These are phyloP conservation scores for Diplocarpon rosae DNA, from an alignment of 2,329 filamentous ascomycete species.

Conservation along the genomic window DNA sequence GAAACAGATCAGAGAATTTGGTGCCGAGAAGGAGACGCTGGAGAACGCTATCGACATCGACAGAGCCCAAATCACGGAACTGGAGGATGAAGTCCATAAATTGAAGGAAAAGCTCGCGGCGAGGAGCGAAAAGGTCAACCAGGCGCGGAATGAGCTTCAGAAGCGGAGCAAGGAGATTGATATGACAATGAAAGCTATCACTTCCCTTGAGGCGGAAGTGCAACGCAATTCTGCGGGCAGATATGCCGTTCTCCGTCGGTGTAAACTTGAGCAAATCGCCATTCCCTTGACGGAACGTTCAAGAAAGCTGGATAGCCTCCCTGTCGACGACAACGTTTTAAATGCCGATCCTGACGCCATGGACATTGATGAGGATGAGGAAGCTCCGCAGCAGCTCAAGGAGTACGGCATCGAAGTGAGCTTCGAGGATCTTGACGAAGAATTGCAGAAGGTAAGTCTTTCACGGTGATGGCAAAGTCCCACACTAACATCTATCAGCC, in stretches of 20 bases:
- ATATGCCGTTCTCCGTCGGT: conserved; percentile 75
- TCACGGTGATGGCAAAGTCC: conserved; percentile 23
- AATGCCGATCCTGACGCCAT: conserved; percentile 76
- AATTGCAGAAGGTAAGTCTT: conserved; percentile 60
- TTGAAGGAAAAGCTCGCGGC: conserved; percentile 56
- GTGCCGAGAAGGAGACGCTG: conserved; percentile 62
- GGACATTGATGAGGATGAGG: conserved; percentile 78
- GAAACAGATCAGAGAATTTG: conserved; percentile 57
- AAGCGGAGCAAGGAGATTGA: conserved; percentile 81
- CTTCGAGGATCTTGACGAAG: conserved; percentile 71
- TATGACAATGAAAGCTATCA: conserved; percentile 60
- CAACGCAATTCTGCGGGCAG: conserved; percentile 77
- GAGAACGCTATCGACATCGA: conserved; percentile 62
- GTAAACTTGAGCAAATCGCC: conserved; percentile 86
- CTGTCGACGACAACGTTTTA: conserved; percentile 73
- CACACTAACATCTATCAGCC: conserved; percentile 36
- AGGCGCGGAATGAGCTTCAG: conserved; percentile 68
- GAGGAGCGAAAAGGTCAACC: conserved; percentile 65
- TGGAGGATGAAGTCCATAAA: conserved; percentile 61
- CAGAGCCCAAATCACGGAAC: conserved; percentile 63
- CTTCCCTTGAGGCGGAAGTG: conserved; percentile 69
- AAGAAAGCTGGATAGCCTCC: conserved; percentile 62
- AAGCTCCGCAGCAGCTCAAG: conserved; percentile 56
- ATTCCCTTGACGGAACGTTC: conserved; percentile 70
- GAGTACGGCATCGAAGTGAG: conserved; percentile 89